Conservation (phyloP, 176 grass and related monocot species). For the Neostapfia colusana region DNA sequence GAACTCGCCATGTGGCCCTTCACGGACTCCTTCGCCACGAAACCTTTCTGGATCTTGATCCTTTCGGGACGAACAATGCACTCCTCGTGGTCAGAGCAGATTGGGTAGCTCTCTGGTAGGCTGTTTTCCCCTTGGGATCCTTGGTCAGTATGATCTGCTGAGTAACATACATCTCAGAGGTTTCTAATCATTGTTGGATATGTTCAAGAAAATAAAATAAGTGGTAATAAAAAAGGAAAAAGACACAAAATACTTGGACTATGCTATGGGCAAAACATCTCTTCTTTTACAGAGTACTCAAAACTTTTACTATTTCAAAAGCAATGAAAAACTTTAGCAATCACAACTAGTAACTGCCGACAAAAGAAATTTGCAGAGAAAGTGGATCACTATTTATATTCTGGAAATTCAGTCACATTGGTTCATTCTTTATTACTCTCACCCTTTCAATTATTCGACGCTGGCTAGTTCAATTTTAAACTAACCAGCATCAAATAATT, state of each 20-base stretch:
- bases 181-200: constrained; percentile 40
- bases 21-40: constrained; percentile 90
- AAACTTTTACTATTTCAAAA: neutral
- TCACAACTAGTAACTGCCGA: neutral
- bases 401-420: neutral
- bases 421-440: neutral
- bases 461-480: too few species aligned
- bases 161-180: constrained; percentile 50
- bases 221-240: neutral
- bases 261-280: neutral
- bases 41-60: constrained; percentile 98
- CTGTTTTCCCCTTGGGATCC: constrained; percentile 81
- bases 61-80: constrained; percentile 69
- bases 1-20: constrained; percentile 98
- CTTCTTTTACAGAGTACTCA: neutral
- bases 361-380: too few species aligned
- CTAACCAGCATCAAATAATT: too few species aligned
- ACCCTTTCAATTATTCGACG: too few species aligned
- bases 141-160: constrained; percentile 62
- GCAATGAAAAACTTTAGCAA: neutral
- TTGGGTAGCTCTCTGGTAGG: constrained; percentile 58
- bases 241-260: neutral
- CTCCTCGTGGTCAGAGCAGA: constrained; percentile 72
- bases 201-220: constrained; percentile 12
- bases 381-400: neutral